A percentile compares a stretch with the other conserved stretches of the same genome.
These are phyloP conservation scores for Forsythia suspensa DNA, from an alignment of 257 asterid genomes.

Conservation along the genomic window DNA sequence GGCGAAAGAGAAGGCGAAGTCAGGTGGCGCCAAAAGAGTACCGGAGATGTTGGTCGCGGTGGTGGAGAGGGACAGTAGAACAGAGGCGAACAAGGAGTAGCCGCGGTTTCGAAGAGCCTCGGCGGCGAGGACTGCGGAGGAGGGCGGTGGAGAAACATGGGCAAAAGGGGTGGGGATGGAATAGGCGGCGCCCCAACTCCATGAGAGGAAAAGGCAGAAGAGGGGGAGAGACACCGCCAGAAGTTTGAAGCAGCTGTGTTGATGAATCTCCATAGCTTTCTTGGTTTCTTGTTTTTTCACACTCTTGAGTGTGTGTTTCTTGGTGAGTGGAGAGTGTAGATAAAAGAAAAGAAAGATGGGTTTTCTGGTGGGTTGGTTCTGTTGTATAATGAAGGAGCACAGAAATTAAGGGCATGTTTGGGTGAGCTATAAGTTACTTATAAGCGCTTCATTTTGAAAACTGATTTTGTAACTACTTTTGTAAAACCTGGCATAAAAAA, in stretches of 20 bases:
- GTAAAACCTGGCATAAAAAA: too few relatives aligned
- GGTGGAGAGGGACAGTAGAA: constrained; percentile 43
- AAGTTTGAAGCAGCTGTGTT: constrained; percentile 26
- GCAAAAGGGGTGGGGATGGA: constrained; percentile 25
- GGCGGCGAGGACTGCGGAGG: constrained; percentile 55
- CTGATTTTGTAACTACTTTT: too few relatives aligned
- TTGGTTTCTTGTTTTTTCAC: neutral
- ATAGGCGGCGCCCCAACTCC: constrained; percentile 28
- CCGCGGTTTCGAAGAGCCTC: constrained; percentile 59
- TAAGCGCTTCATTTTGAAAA: too few relatives aligned
- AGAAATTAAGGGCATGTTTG: neutral
- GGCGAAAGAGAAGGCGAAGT: constrained; percentile 58
- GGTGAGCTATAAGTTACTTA: neutral
- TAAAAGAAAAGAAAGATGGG: neutral
- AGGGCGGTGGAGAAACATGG: constrained; percentile 16
- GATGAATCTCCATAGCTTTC: constrained; percentile 37
- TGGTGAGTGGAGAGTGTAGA: neutral
- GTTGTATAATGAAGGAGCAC: neutral
- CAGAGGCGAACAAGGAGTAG: constrained; percentile 59
- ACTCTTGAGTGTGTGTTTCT: neutral
- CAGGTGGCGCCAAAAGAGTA: constrained; percentile 65
- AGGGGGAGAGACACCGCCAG: constrained; percentile 33
- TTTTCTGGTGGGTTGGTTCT: neutral
- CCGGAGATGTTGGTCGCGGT: constrained; percentile 53
- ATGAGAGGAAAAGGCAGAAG: constrained; percentile 45